These are phyloP conservation scores for Euphorbia tirucalli DNA, from an alignment of 345 rosid species.

Conservation along the genomic window DNA sequence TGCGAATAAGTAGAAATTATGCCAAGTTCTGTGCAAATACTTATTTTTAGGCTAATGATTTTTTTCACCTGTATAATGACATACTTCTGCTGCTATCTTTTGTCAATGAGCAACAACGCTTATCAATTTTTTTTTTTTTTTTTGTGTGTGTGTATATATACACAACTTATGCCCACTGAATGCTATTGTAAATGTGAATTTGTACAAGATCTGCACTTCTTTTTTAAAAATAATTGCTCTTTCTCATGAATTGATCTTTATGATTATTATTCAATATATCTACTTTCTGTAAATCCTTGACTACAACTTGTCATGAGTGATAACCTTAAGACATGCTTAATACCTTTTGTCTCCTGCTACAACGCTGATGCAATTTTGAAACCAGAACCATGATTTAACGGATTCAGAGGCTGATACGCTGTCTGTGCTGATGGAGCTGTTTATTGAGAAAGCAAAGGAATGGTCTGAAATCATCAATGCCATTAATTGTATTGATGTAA, in stretches of 20 bases:
- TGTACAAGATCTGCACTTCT: neutral
- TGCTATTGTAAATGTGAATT: neutral
- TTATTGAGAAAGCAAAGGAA: slow-evolving; percentile 68
- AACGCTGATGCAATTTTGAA: slow-evolving; percentile 23
- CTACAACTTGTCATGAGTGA: neutral
- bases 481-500: slow-evolving; percentile 68
- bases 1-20: neutral
- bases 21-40: neutral
- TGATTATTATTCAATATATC: neutral
- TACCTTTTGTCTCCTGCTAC: slow-evolving; percentile 4
- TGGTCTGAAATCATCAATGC: slow-evolving; percentile 79
- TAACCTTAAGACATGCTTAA: too few species aligned
- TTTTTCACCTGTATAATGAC: neutral
- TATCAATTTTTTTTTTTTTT: neutral
- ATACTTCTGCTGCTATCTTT: neutral
- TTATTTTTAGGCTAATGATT: neutral
- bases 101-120: neutral
- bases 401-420: slow-evolving; percentile 79
- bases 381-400: slow-evolving; percentile 68
- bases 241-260: neutral
- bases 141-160: neutral
- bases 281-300: neutral
- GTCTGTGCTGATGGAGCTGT: slow-evolving; percentile 66
- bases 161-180: neutral
- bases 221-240: neutral